Base-by-base conservation (phyloP, 179 eudicot genomes). In the Sideroxylon spinosum region DNA sequence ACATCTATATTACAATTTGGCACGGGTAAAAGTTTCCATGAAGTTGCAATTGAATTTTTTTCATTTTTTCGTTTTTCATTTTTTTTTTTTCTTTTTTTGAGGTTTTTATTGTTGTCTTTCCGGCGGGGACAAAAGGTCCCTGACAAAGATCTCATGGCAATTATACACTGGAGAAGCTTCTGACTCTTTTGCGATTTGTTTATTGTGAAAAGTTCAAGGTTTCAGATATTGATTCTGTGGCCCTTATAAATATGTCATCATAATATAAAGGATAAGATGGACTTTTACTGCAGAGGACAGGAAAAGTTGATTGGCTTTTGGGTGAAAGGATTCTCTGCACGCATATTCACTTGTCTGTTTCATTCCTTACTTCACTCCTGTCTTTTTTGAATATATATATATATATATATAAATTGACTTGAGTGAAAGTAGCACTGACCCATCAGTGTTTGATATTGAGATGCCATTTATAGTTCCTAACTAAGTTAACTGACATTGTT, bases 221-320 rank as follows among this genome's bases (percentile, higher is more conserved):
- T 68, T 80, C 76, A 70, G 82, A 80, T 55, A 68, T 60, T 60
- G 79, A 80, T 75, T 80, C 70, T 68, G 76, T 80, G 79, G 76
- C 53, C 75, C 75, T 56, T 8, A 52, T 28, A 23, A 59, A 0
- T 16, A n/a, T 74, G 68, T 57, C 68, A 37, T 65, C 46, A 79
- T 46, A 26, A 71, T 16, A 63, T 25, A 73, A 52, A 13, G 37
- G 25, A 22, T 13, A 16, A 44, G 65, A 56, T 10, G 44, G 32
- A 28, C 4, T 52, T 70, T 70, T 44, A 44, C 25, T 44, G 48
- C 44, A 66, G 79, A 55, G 37, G 37, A 77, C 79, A 32, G 9
- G 14, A 56, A 77, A 56, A 68, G 79, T 66, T 37, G 44, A 19
- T 9, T 68, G 65, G 68, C 59, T 56, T 55, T 68, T 29, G 72